phyloP scores from a whole-genome alignment of 768 basidiomycete species.

The Tylopilus rubrobrunneus region DNA sequence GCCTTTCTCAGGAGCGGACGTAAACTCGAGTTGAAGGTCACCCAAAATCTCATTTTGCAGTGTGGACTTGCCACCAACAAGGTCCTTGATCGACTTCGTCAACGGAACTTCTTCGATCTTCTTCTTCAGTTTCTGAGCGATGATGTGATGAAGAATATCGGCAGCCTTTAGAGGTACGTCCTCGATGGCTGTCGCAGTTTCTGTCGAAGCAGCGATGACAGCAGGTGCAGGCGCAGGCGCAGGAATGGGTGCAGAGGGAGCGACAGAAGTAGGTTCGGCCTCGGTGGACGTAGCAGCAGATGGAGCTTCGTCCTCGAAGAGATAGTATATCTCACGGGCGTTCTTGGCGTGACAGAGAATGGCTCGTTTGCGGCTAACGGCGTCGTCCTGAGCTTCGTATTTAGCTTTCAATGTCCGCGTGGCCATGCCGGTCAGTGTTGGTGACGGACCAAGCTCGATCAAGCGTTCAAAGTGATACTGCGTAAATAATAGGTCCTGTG shows the following conservation, averaged over 20 bases:
- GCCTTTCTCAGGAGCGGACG: slow-evolving; percentile 94
- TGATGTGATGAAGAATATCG: slow-evolving; percentile 82
- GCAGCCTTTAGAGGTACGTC: slow-evolving; percentile 89
- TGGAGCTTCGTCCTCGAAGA: slow-evolving; percentile 82
- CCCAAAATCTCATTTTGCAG: slow-evolving; percentile 98
- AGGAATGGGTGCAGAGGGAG: slow-evolving; percentile 39
- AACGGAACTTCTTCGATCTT: slow-evolving; percentile 82
- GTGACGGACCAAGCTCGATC: slow-evolving; percentile 94
- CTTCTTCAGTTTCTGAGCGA: slow-evolving; percentile 99
- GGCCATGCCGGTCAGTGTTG: slow-evolving; percentile 95
- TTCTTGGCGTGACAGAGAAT: slow-evolving; percentile 96
- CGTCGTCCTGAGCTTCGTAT: slow-evolving; percentile 88
- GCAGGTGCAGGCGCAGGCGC: slow-evolving; percentile 41
- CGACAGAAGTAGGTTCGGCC: slow-evolving; percentile 34
- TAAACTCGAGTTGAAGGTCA: slow-evolving; percentile 92
- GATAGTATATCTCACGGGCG: slow-evolving; percentile 95
- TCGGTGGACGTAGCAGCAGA: slow-evolving; percentile 23
- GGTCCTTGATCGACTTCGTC: slow-evolving; percentile 95
- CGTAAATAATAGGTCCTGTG: slow-evolving; percentile 90
- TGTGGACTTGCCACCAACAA: slow-evolving; percentile 97
- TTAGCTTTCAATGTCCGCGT: slow-evolving; percentile 86
- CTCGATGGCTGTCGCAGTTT: slow-evolving; percentile 71
- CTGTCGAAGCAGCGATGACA: slow-evolving; percentile 46
- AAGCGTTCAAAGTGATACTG: slow-evolving; percentile 87
- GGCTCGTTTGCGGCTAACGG: slow-evolving; percentile 67